A percentile compares a stretch with the other conserved stretches of the same genome.
These are phyloP conservation scores for Ochetophila trinervis DNA, from an alignment of 306 rosid genomes.

Conservation along the genomic window DNA sequence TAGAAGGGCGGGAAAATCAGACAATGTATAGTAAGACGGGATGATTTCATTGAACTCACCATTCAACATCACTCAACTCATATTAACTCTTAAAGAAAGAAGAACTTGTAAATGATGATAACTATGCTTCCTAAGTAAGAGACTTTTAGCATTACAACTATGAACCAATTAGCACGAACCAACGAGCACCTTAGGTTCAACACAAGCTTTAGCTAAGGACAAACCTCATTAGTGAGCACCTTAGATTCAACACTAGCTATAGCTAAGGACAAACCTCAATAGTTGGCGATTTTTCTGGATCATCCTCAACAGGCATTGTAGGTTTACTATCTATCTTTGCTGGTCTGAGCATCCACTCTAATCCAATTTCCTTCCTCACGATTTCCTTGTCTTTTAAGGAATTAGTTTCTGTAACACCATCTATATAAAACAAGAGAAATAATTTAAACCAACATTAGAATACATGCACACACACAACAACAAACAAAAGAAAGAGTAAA, in stretches of 20 bases:
- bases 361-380: conserved; percentile 77
- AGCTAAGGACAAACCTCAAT: conserved; percentile 51
- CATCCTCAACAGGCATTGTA: conserved; percentile 31
- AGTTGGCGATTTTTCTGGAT: conserved; percentile 41
- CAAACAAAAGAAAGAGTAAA: background rate
- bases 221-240: conserved; percentile 50
- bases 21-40: no score
- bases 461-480: background rate
- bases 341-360: conserved; percentile 94
- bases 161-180: no score
- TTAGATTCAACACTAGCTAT: background rate
- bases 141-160: no score
- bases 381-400: conserved; percentile 45
- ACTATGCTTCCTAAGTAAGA: no score
- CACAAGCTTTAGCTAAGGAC: background rate
- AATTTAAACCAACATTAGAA: background rate
- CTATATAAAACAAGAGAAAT: conserved; percentile 8
- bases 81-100: no score
- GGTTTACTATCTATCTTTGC: conserved; percentile 37
- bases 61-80: no score
- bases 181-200: background rate
- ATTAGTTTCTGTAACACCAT: conserved; percentile 15
- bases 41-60: no score
- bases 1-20: no score
- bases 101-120: no score